phyloP scores from a whole-genome alignment of 2,329 filamentous ascomycete species.

The Diaporthe vexans region DNA sequence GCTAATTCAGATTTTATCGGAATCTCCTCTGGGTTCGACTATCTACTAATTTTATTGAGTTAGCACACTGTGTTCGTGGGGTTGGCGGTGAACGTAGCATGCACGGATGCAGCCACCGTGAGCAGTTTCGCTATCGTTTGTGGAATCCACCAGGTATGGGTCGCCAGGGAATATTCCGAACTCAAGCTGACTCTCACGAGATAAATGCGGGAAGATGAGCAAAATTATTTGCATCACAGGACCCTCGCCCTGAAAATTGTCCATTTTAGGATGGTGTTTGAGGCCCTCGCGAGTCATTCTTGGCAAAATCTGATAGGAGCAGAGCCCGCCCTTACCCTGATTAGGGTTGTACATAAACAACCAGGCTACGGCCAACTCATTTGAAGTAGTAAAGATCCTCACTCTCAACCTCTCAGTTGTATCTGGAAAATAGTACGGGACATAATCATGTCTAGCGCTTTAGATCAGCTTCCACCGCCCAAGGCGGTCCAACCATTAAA shows the following conservation, averaged over 20 bases:
- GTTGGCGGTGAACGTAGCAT: not conserved
- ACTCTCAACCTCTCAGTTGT: not conserved
- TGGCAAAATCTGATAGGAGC: not conserved
- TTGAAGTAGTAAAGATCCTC: not conserved
- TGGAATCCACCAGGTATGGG: not conserved
- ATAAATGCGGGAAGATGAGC: not conserved
- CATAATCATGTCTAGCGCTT: conserved; percentile 4
- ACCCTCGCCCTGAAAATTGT: not conserved
- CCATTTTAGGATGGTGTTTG: not conserved
- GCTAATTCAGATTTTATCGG: no score
- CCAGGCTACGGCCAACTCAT: not conserved
- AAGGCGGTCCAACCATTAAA: conserved; percentile 9
- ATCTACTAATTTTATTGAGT: no score
- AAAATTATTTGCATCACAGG: not conserved
- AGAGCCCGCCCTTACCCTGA: not conserved
- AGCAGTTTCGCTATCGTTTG: not conserved
- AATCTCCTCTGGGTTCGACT: no score
- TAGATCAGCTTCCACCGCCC: conserved; percentile 8
- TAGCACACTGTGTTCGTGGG: no score
- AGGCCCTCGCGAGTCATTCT: not conserved
- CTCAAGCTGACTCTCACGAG: not conserved
- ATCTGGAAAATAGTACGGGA: not conserved
- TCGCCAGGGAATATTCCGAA: not conserved
- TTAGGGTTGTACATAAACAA: not conserved
- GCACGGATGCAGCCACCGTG: not conserved